Conservation (phyloP, 2,329 filamentous ascomycete species). For the Microdochium bolleyi region DNA sequence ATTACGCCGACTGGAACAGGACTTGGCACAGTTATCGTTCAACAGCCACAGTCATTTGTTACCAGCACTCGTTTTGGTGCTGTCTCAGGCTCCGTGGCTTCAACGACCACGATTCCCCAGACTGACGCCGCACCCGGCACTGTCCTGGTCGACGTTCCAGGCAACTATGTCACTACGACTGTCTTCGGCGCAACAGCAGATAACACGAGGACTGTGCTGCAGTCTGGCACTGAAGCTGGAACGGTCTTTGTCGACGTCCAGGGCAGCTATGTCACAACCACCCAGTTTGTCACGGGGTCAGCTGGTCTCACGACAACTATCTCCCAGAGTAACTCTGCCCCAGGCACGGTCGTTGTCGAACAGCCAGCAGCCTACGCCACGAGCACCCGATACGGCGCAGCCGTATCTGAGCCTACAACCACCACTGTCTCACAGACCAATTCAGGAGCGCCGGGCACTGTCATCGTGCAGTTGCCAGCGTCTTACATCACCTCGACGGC, state of each 20-base stretch:
- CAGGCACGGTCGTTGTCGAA: not conserved
- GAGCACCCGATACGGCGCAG: not conserved
- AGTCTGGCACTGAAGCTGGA: not conserved
- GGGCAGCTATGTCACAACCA: not conserved
- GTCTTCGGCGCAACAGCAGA: not conserved
- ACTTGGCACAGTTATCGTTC: not conserved
- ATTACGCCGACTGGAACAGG: not conserved
- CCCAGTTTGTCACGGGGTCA: not conserved
- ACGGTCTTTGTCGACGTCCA: not conserved
- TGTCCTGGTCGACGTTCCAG: not conserved
- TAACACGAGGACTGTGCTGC: not conserved
- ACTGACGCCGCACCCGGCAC: not conserved
- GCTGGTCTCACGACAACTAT: not conserved
- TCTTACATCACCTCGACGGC: not conserved
- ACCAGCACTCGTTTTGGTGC: not conserved
- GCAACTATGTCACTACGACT: not conserved
- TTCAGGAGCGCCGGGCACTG: not conserved
- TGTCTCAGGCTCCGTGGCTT: not conserved
- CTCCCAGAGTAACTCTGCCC: not conserved
- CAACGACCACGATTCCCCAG: not conserved
- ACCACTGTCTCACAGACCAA: not conserved
- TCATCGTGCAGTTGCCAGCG: not conserved
- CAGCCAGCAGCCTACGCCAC: not conserved
- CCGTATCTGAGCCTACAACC: not conserved
- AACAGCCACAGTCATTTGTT: not conserved